A percentile compares a stretch with the other conserved stretches of the same genome.
Conservation (phyloP, 768 basidiomycete genomes). For the Pseudohyphozyma bogoriensis region DNA sequence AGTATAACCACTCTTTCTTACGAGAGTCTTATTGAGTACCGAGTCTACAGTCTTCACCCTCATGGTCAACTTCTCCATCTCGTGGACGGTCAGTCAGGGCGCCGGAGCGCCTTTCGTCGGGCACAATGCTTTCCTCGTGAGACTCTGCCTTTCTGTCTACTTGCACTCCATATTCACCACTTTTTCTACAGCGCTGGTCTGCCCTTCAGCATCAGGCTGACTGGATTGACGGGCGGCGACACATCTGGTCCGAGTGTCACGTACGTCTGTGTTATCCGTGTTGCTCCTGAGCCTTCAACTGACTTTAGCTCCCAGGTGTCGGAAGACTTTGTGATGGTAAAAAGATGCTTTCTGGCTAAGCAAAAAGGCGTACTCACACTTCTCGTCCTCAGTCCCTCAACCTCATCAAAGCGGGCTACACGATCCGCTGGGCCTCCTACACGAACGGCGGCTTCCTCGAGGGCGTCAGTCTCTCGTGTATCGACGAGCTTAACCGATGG, state of each 20-base stretch:
- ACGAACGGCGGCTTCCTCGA: slow-evolving; percentile 78
- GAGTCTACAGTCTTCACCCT: slow-evolving; percentile 80
- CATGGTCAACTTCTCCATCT: slow-evolving; percentile 52
- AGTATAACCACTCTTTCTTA: too few relatives aligned
- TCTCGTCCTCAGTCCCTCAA: not conserved
- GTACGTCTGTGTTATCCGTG: too few relatives aligned
- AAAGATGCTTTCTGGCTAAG: not conserved
- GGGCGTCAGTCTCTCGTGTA: slow-evolving; percentile 79
- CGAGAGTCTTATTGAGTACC: too few relatives aligned
- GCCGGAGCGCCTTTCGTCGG: too few relatives aligned
- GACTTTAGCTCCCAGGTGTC: too few relatives aligned
- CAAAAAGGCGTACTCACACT: not conserved
- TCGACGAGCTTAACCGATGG: slow-evolving; percentile 89
- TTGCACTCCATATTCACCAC: too few relatives aligned
- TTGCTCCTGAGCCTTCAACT: too few relatives aligned
- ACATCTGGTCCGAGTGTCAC: slow-evolving; percentile 54
- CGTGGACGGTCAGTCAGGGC: not conserved
- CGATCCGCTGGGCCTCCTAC: slow-evolving; percentile 41
- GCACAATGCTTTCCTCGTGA: slow-evolving; percentile 79
- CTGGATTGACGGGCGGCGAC: slow-evolving; percentile 45
- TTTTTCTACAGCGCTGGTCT: too few relatives aligned
- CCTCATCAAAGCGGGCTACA: slow-evolving; percentile 15
- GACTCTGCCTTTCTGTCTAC: too few relatives aligned
- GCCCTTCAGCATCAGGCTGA: slow-evolving; percentile 45
- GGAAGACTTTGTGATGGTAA: slow-evolving; percentile 72